Base-by-base conservation (phyloP, 108 stramenopile species). In the Nitzschia putrida region DNA sequence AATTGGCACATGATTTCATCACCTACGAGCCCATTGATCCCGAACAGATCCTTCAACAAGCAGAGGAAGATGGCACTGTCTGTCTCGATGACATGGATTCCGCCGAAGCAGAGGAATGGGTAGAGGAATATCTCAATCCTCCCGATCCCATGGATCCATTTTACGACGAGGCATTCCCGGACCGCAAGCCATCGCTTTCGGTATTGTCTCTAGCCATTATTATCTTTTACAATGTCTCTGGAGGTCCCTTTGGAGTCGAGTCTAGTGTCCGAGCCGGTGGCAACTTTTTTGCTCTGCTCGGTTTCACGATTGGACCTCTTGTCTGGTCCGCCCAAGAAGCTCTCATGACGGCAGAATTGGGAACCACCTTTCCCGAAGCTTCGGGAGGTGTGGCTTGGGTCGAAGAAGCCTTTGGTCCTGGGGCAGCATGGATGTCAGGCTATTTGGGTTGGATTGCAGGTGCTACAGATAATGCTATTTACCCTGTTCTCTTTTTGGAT, bases 211-310 rank as follows among this genome's bases (percentile, higher is more conserved):
- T 98, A 61, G 91, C 93, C 21, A 70, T 95, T 23, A 74, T 98
- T 8, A 87, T 96, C 20, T 98, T 98, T 71, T 97, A 96, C 73
- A 83, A 78, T 29, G 95, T 96, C 37, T 79, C 78, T n/a, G 95
- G 97, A 7, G 97, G 97, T 11, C 95, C 97, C 8, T 98, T 97
- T 69, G 98, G 98, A 3, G 80, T 90, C 43, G 97, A 98, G 65
- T 87, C 93, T 1, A 80, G 86, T 8, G 90, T 98, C 0, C 81
- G 85, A 8, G 83, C 95, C 1, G 95, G 82, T 10, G 96, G 96
- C 0, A 85, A 90, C 25, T 83, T 94, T 51, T 91, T 89, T 53
- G 81, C 96, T n/a, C 70, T 98, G 9, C 54, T 95, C 7, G 97
- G 76, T 10, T 94, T 94, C 58, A 44, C 83, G n/a, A 47, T 95